A percentile compares a stretch with the other conserved stretches of the same genome.
Evolutionary conservation across 2,329 filamentous ascomycete species (phyloP).

Genomic region (Aspergillus spinulosporus): DNA sequence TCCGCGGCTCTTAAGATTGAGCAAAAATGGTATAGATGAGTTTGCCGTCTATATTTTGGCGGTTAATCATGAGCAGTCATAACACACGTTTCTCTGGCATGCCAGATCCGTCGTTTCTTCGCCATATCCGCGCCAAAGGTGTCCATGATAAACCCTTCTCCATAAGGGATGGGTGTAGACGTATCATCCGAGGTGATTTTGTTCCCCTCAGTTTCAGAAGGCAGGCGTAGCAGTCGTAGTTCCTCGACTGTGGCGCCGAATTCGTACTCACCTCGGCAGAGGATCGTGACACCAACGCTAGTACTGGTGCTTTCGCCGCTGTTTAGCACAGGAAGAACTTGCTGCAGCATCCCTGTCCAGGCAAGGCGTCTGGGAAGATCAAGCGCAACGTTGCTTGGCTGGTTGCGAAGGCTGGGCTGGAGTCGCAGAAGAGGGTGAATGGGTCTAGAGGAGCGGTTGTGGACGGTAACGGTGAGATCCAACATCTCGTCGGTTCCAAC

Average conservation of each 20-base stretch:
- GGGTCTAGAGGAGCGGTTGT: conserved; percentile 68
- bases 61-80: conserved; percentile 40
- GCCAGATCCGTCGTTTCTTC: conserved; percentile 46
- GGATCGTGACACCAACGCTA: conserved; percentile 68
- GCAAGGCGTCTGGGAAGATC: conserved; percentile 80
- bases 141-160: conserved; percentile 36
- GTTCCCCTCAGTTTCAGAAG: conserved; percentile 17
- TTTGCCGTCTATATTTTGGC: conserved; percentile 1
- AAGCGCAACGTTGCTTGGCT: conserved; percentile 69
- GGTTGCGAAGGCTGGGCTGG: conserved; percentile 72
- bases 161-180: conserved; percentile 20
- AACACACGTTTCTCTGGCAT: conserved; percentile 47
- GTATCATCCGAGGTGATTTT: conserved; percentile 9
- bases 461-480: conserved; percentile 69
- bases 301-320: conserved; percentile 62
- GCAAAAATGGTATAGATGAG: not conserved
- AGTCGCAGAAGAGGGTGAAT: conserved; percentile 73
- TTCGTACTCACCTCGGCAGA: conserved; percentile 81
- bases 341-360: conserved; percentile 83
- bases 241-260: conserved; percentile 80
- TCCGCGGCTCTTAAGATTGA: not conserved
- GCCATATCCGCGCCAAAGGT: conserved; percentile 43
- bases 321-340: conserved; percentile 63
- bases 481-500: conserved; percentile 64
- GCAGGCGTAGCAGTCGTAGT: conserved; percentile 53